Evolutionary conservation across 768 basidiomycete genomes (phyloP), one percentile per base, ranked within the genome.

Genomic region (Leccinum imitatum): DNA sequence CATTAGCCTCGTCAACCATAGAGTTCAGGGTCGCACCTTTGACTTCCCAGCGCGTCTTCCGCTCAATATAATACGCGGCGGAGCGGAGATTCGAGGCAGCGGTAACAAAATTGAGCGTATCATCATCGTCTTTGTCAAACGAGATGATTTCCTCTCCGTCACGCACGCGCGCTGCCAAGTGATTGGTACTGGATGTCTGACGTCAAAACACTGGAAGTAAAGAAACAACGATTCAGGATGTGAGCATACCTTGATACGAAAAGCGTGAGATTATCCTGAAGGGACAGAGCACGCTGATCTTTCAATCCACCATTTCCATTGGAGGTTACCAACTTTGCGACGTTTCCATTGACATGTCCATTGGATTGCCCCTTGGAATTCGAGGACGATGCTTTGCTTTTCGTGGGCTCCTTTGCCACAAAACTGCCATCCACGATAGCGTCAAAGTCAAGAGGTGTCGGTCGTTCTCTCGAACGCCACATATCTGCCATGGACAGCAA

Each of bases 71-170:
- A 70, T 98, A 99, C 0, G 95, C 93, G 2, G 84, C 84, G 0
- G 94, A 92, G 1, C 97, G 87, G 50, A 99, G 80, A 75, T 99
- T 99, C 4, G 95, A 91, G 0, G 95, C 86, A 7, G 95, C 92
- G 0, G 95, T 93, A 23, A 98, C 97, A 68, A 99, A 98, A 75
- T 98, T 95, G 3, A 99, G 83, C 0, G 95, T 89, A 67, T 98
- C 97, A 33, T 95, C 93, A 69, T 98, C 97, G 69, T 99, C 97
- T 72, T 99, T 99, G 79, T 99, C 97, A 65, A 98, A 98, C 1
- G 87, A 78, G 54, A 97, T 91, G 0, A 80, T 88, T 15, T 84
- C 80, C 75, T 93, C 83, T 19, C 89, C 84, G 63, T 80, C 75
- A 53, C 79, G 80, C 15, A 93, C 74, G 19, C 92, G 87, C 3